Evolutionary conservation across 1,284 basidiomycete species (phyloP), one percentile per base, ranked within the genome.

Genomic region (Coniferiporia sulphurascens): DNA sequence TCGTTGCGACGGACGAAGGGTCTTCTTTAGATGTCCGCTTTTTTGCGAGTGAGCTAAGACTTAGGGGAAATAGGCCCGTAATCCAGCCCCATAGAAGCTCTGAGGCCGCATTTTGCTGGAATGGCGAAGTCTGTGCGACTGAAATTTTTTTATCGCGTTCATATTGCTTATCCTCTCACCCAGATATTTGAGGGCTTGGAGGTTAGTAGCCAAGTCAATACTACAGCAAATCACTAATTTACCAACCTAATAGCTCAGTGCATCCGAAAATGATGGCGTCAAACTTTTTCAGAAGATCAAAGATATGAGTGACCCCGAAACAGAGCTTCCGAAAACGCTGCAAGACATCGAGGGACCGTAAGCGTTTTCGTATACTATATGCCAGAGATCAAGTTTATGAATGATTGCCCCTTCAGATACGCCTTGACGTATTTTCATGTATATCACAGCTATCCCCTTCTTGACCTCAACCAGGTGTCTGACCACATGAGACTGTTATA

Each of bases 281-380:
- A 83, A 79, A 62, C 71, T 96, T 1, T 87, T 91, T 62, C 71
- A 80, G 4, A 65, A 68, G 15, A 72, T 95, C 13, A 73, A 68
- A 52, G 58, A 58, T 4, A 64, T 73, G 2, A 61, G 72, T n/a
- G 76, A 77, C 15, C 61, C 71, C 1, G 78, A 77, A 53, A 73
- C 62, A 51, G 64, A 78, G 15, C 69, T 89, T 36, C 69, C 76
- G 13, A 68, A 76, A 38, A 69, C 88, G 0, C 75, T 96, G 38
- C 79, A 80, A 15, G 69, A 65, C 10, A 78, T 96, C 4, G 94
- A 97, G 70, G 95, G 95, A 56, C 95, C 95, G 86, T 96, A 73
- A 78, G 93, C 81, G 3, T 48, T 27, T 57, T 52, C 38, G 43
- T 55, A 27, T 5, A 5, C 27, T 27, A n/a, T 48, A 17, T 46